Evolutionary conservation across 441 rosid species (phyloP).

Genomic region (Jatropha multifida): DNA sequence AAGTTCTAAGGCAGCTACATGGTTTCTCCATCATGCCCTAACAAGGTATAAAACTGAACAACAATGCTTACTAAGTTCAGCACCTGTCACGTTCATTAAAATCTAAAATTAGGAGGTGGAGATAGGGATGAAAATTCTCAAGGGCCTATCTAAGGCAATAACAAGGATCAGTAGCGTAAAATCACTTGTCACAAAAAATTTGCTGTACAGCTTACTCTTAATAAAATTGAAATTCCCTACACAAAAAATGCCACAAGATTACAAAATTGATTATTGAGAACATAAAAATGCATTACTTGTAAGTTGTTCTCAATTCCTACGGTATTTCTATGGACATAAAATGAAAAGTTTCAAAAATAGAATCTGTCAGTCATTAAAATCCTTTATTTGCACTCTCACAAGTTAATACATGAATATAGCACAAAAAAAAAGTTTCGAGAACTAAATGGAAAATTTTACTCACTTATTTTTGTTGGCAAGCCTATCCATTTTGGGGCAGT

Average conservation of each 20-base stretch:
- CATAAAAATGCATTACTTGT: neutral
- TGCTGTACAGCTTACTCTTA: neutral
- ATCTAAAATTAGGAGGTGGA: neutral
- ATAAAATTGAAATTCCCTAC: neutral
- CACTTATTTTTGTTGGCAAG: slow-evolving; percentile 43
- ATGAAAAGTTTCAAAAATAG: neutral
- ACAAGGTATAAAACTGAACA: neutral
- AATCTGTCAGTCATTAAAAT: neutral
- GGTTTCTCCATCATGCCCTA: neutral
- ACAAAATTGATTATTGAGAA: neutral
- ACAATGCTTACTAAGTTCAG: neutral
- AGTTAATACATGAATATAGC: neutral
- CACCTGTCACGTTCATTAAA: neutral
- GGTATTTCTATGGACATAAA: neutral
- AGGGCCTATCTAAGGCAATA: slow-evolving; percentile 10
- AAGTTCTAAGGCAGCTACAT: neutral
- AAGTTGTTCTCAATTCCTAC: neutral
- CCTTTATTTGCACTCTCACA: too few species aligned
- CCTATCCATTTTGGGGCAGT: slow-evolving; percentile 87
- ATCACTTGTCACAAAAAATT: neutral
- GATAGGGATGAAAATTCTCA: neutral
- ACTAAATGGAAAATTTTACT: slow-evolving; percentile 18
- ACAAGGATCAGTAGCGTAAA: slow-evolving; percentile 5
- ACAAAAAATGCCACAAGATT: neutral
- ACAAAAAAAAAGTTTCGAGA: neutral